phyloP scores from a whole-genome alignment of 441 rosid species.

The Adansonia rubrostipa region DNA sequence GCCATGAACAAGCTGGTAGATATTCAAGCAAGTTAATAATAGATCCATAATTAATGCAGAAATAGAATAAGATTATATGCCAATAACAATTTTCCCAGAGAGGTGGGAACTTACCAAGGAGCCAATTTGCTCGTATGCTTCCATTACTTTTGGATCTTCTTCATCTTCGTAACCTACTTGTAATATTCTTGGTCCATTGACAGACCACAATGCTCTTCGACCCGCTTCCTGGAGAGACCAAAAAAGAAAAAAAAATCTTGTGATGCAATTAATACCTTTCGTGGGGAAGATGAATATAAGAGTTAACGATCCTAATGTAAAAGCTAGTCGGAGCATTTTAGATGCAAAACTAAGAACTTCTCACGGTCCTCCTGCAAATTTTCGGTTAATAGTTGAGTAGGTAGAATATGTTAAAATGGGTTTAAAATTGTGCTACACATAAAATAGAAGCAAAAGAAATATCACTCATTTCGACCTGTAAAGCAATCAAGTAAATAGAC shows the following conservation, averaged over 20 bases:
- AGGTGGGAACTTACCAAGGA: constrained; percentile 58
- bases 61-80: not conserved
- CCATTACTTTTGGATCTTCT: constrained; percentile 84
- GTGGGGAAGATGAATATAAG: not conserved
- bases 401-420: not conserved
- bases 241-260: not conserved
- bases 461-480: constrained; percentile 52
- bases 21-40: not conserved
- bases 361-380: not conserved
- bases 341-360: not conserved
- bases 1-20: constrained; percentile 64
- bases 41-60: not conserved
- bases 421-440: not conserved
- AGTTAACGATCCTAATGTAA: not conserved
- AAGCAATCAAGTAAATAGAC: constrained; percentile 78
- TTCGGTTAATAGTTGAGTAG: not conserved
- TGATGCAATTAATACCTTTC: constrained; percentile 9
- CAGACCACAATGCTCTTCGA: constrained; percentile 84
- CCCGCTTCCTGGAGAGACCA: constrained; percentile 69
- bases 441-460: constrained; percentile 8
- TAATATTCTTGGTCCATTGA: constrained; percentile 81
- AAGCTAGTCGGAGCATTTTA: not conserved
- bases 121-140: constrained; percentile 86
- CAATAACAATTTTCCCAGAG: too few species aligned
- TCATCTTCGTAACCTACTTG: constrained; percentile 91